These are phyloP conservation scores for Camellia granthamiana DNA, from an alignment of 148 eudicot genomes.

Conservation along the genomic window DNA sequence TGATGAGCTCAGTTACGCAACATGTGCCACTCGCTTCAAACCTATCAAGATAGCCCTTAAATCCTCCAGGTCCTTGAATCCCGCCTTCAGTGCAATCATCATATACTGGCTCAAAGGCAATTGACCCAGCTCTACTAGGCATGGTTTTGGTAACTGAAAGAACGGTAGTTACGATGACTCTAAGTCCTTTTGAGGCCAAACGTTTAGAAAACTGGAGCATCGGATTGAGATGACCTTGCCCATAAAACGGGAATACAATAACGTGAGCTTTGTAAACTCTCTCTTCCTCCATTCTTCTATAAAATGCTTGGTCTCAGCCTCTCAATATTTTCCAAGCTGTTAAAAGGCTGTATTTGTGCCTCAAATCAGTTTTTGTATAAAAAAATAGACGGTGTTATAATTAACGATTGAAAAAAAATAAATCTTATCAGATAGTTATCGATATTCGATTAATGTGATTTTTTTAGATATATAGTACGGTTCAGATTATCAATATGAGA, in stretches of 20 bases:
- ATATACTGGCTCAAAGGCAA: constrained; percentile 11
- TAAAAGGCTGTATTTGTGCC: no score
- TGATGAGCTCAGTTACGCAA: constrained; percentile 8
- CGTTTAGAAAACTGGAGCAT: constrained; percentile 10
- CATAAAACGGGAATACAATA: neutral
- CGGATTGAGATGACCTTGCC: constrained; percentile 9
- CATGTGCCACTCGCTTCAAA: neutral
- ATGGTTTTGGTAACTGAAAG: constrained; percentile 1
- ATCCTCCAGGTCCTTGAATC: neutral
- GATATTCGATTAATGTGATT: no score
- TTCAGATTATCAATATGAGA: no score
- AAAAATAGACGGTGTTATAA: no score
- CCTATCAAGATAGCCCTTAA: constrained; percentile 8
- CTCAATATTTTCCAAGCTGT: no score
- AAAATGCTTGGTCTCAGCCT: no score
- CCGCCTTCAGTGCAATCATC: constrained; percentile 19
- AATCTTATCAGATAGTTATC: no score
- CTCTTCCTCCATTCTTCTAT: neutral
- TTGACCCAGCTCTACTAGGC: neutral
- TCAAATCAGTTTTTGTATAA: no score
- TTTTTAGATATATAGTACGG: no score
- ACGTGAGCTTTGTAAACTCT: neutral
- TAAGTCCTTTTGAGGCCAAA: neutral
- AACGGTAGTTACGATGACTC: neutral
- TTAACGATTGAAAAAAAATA: no score